Evolutionary conservation across 176 grass and related monocot species (phyloP).

Genomic region (Pontederia paniculata): DNA sequence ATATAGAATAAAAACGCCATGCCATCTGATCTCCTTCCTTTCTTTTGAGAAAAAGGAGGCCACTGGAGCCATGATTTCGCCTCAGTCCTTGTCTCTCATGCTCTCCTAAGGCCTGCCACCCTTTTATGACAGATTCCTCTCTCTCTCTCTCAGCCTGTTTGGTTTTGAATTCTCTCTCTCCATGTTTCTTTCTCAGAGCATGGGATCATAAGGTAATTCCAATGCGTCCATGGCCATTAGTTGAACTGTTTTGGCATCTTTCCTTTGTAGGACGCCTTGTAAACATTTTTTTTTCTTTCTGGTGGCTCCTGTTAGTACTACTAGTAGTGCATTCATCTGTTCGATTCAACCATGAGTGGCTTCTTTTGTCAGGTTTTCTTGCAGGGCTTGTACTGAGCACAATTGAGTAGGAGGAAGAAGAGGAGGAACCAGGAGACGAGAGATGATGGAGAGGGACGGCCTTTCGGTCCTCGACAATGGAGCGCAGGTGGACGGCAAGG

Average conservation of each 20-base stretch:
- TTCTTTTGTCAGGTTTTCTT: background rate
- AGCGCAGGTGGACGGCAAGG: conserved; percentile 11
- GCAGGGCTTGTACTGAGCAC: conserved; percentile 5
- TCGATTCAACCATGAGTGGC: no score
- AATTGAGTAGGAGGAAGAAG: background rate
- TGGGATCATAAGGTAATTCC: background rate
- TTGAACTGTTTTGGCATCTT: no score
- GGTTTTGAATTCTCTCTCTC: background rate
- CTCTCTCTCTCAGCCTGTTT: background rate
- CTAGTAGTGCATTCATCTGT: no score
- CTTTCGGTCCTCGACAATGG: conserved; percentile 1
- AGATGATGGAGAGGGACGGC: conserved; percentile 11
- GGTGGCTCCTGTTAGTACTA: no score
- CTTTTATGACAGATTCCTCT: conserved; percentile 1
- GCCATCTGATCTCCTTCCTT: background rate
- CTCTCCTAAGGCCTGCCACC: background rate
- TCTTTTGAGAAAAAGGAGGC: background rate
- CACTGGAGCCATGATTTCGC: conserved; percentile 4
- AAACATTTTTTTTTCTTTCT: no score
- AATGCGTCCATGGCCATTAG: background rate
- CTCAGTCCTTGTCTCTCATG: conserved; percentile 6
- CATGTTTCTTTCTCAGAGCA: background rate
- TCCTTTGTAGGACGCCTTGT: no score
- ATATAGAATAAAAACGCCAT: background rate
- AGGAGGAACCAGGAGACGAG: background rate